Conservation (phyloP, 1,284 basidiomycete species). For the Xerocomus cyaneibrunnescens region DNA sequence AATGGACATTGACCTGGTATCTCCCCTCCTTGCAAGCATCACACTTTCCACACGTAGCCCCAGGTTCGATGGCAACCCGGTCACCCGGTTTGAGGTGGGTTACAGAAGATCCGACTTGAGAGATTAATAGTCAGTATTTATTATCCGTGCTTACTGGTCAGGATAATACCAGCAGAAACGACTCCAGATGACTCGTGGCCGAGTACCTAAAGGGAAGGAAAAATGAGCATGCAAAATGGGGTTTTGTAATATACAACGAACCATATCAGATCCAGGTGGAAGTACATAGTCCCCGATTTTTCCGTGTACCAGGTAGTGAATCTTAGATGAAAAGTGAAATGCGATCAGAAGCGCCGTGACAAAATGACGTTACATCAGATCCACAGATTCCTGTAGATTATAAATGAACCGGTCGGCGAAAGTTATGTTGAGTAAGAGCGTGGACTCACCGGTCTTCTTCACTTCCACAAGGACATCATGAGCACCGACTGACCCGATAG, state of each 20-base stretch:
- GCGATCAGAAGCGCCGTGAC: background rate
- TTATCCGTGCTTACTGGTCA: background rate
- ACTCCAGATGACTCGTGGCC: conserved; percentile 62
- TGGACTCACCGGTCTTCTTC: conserved; percentile 78
- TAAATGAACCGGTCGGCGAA: conserved; percentile 2
- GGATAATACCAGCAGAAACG: conserved; percentile 36
- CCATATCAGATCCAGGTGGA: conserved; percentile 67
- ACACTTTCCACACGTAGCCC: conserved; percentile 71
- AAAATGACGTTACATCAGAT: conserved; percentile 63
- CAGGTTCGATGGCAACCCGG: conserved; percentile 86
- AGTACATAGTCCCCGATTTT: conserved; percentile 80
- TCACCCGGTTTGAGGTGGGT: conserved; percentile 71
- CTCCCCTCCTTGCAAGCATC: conserved; percentile 75
- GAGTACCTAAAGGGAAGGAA: conserved; percentile 40
- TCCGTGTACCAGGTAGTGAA: conserved; percentile 76
- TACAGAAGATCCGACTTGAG: conserved; percentile 33
- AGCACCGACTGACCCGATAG: conserved; percentile 50
- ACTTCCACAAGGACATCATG: conserved; percentile 89
- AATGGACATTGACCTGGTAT: conserved; percentile 60
- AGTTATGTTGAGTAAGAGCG: background rate
- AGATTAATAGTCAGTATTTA: conserved; percentile 1
- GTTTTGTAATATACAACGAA: conserved; percentile 21
- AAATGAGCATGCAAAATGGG: conserved; percentile 1
- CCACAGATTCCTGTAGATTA: conserved; percentile 75
- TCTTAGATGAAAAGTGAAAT: conserved; percentile 39